Evolutionary conservation across 257 asterid species (phyloP).

Genomic region (Haberlea rhodopensis): DNA sequence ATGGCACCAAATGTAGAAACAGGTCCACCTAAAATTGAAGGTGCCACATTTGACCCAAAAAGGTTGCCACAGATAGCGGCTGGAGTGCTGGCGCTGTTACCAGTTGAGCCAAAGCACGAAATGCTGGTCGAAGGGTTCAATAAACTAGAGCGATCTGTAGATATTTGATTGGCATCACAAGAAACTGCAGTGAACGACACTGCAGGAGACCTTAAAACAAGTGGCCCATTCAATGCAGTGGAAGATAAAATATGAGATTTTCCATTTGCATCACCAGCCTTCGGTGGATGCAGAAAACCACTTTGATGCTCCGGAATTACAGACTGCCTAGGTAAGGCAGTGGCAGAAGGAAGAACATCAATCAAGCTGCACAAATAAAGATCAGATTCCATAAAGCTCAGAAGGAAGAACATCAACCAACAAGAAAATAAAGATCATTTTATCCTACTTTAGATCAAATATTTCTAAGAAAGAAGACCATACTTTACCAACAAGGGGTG

Average conservation of each 20-base stretch:
- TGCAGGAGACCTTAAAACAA: constrained; percentile 28
- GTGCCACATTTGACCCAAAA: constrained; percentile 36
- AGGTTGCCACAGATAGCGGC: constrained; percentile 30
- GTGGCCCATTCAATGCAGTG: constrained; percentile 34
- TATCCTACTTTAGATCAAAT: not conserved
- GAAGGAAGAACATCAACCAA: constrained; percentile 25
- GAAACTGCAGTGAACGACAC: constrained; percentile 32
- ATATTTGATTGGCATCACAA: constrained; percentile 27
- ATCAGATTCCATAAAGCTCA: too few relatives aligned
- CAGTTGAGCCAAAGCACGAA: constrained; percentile 25
- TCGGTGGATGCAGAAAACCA: constrained; percentile 25
- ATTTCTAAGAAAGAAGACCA: not conserved
- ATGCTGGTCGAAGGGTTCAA: constrained; percentile 37
- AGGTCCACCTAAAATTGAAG: constrained; percentile 21
- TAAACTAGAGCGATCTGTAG: constrained; percentile 27
- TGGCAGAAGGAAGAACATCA: constrained; percentile 26
- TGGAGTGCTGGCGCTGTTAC: constrained; percentile 29
- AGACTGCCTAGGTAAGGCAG: constrained; percentile 27
- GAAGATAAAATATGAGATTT: constrained; percentile 29
- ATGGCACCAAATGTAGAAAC: constrained; percentile 38
- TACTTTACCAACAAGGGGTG: not conserved
- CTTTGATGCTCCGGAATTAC: constrained; percentile 30
- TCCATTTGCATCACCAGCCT: constrained; percentile 42
- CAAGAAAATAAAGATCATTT: constrained; percentile 14
- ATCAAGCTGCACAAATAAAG: constrained; percentile 44